Base-by-base conservation (phyloP, 192 early-diverging fungal species). In the Coemansia reversa region DNA sequence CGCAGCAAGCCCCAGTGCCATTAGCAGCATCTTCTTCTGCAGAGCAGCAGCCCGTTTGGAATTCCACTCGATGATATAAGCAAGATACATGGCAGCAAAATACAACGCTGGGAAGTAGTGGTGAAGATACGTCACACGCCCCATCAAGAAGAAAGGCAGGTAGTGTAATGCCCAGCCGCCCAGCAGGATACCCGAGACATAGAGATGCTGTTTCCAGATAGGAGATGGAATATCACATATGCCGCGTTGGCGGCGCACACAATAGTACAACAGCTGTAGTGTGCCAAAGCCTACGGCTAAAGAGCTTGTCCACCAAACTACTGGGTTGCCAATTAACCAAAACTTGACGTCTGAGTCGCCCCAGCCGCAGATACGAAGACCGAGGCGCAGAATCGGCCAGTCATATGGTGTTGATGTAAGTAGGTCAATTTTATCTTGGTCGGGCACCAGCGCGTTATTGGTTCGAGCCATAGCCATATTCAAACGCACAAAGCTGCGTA, bases 81-180 rank as follows among this genome's bases (percentile, higher is more conserved):
- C 86, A 11, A 88, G 79, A 63, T 90, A 83, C 57, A 98, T 85
- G 63, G 97, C 88, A 18, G 89, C 87, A 85, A 97, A 99, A 75
- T 98, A 97, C 27, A 97, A 68, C 0, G 94, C 93, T 1, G 96
- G 95, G 81, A 97, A 96, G 71, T 98, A 98, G 75, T 98, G 97
- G 70, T 99, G 97, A 32, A 97, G 75, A 56, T 97, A 98, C 0
- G 90, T 93, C 45, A 97, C 94, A 29, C 97, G 90, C 28, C 95
- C 96, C 93, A 99, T 98, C 55, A 97, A 85, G 65, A 76, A 96
- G 83, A 97, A 98, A 19, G 95, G 95, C 29, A 90, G 39, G 74
- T 96, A 99, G 75, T 99, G 97, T 51, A 97, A 70, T 50, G 89
- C 81, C 96, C 95, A 99, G n/a, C 95, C 96, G 42, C 89, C 70